Conservation (phyloP, 176 grass and related monocot species). For the Pontederia paniculata region DNA sequence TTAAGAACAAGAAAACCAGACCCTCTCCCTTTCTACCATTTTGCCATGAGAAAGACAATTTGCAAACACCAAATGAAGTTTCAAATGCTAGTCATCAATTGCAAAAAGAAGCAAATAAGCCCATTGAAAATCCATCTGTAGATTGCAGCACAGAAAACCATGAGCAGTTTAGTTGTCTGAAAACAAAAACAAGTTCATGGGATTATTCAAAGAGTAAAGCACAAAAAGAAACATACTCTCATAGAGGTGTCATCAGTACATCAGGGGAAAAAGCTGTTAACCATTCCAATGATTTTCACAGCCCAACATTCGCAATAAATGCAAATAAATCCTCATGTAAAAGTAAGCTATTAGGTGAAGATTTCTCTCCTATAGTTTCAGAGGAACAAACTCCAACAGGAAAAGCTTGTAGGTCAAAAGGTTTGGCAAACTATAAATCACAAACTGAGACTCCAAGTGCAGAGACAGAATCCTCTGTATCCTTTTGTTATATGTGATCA, state of each 20-base stretch:
- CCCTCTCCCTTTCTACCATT: slow-evolving; percentile 9
- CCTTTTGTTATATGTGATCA: slow-evolving; percentile 23
- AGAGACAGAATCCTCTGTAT: slow-evolving; percentile 48
- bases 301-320: slow-evolving; percentile 63
- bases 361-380: slow-evolving; percentile 22
- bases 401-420: slow-evolving; percentile 25
- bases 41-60: slow-evolving; percentile 11
- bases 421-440: slow-evolving; percentile 34
- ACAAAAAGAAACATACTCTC: slow-evolving; percentile 17
- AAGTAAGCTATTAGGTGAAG: slow-evolving; percentile 34
- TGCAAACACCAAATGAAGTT: slow-evolving; percentile 19
- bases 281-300: slow-evolving; percentile 34
- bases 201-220: slow-evolving; percentile 29
- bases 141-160: slow-evolving; percentile 15
- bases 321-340: slow-evolving; percentile 27
- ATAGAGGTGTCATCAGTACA: slow-evolving; percentile 28
- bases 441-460: slow-evolving; percentile 37
- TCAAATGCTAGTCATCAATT: slow-evolving; percentile 28
- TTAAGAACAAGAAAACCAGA: slow-evolving; percentile 28
- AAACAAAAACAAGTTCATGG: slow-evolving; percentile 29
- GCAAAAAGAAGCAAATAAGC: slow-evolving; percentile 19
- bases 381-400: not conserved
- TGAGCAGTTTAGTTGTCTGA: slow-evolving; percentile 21
- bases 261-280: slow-evolving; percentile 28
- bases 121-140: slow-evolving; percentile 16